phyloP scores from a whole-genome alignment of 2,329 filamentous ascomycete genomes.

The Fusarium circinatum region DNA sequence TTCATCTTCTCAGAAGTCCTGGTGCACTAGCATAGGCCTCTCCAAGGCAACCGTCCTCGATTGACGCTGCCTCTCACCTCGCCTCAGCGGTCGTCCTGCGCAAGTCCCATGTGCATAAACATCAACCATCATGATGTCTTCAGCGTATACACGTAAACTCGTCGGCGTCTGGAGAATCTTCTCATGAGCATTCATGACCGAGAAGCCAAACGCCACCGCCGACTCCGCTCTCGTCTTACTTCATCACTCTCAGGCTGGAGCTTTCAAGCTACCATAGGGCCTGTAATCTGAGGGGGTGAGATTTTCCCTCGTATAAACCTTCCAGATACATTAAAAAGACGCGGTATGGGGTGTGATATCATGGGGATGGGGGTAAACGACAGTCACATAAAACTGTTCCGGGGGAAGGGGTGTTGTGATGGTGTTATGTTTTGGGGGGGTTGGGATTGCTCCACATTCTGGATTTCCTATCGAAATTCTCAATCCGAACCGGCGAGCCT shows the following conservation, averaged over 20 bases:
- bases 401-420: slow-evolving; percentile 37
- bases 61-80: slow-evolving; percentile 34
- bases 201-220: slow-evolving; percentile 35
- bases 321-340: slow-evolving; percentile 52
- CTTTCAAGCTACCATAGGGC: slow-evolving; percentile 73
- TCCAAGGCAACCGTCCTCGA: slow-evolving; percentile 27
- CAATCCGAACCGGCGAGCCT: neutral
- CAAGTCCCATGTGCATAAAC: slow-evolving; percentile 38
- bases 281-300: slow-evolving; percentile 48
- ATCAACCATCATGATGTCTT: slow-evolving; percentile 42
- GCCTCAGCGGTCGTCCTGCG: slow-evolving; percentile 33
- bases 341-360: slow-evolving; percentile 48
- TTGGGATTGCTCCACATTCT: slow-evolving; percentile 33
- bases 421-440: slow-evolving; percentile 38
- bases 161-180: slow-evolving; percentile 33
- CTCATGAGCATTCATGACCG: slow-evolving; percentile 24
- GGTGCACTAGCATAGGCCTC: slow-evolving; percentile 46
- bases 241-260: slow-evolving; percentile 63
- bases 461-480: slow-evolving; percentile 21
- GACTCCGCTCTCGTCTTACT: slow-evolving; percentile 37
- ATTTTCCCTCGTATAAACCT: slow-evolving; percentile 49
- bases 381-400: slow-evolving; percentile 42
- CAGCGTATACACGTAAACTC: slow-evolving; percentile 35
- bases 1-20: slow-evolving; percentile 39
- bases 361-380: slow-evolving; percentile 39